Evolutionary conservation across 2,329 filamentous ascomycete genomes (phyloP).

Genomic region (Fusarium sp.): DNA sequence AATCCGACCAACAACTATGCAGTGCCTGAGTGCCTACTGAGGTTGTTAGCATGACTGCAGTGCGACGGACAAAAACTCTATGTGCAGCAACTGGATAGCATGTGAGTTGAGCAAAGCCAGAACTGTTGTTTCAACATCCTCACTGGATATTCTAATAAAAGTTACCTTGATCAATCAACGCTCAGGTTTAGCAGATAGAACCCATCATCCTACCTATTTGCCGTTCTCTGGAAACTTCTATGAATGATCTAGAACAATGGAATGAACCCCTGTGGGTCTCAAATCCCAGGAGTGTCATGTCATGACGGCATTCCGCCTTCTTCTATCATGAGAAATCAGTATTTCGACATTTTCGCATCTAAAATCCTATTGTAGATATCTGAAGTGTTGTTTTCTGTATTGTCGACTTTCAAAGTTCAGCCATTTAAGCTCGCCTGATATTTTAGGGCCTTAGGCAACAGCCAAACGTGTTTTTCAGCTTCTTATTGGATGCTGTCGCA

Average conservation of each 20-base stretch:
- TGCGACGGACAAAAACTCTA: background rate
- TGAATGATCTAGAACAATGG: background rate
- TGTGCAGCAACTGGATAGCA: background rate
- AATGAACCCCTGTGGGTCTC: background rate
- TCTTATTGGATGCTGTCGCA: constrained; percentile 22
- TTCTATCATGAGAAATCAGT: background rate
- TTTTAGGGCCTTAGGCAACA: constrained; percentile 29
- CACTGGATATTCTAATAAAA: background rate
- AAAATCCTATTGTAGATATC: background rate
- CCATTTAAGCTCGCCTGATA: background rate
- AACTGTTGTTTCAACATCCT: background rate
- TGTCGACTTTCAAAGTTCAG: background rate
- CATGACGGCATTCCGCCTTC: constrained; percentile 3
- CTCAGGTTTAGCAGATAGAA: background rate
- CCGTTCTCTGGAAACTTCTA: background rate
- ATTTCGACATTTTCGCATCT: background rate
- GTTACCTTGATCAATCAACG: background rate
- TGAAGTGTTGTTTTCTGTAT: background rate
- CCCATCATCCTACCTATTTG: background rate
- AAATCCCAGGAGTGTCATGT: background rate
- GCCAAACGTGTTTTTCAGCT: background rate
- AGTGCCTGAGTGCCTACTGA: background rate
- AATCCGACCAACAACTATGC: background rate
- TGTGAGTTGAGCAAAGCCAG: background rate
- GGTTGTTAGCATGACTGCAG: background rate